phyloP scores from a whole-genome alignment of 1,284 basidiomycete species.

The Flammula alnicola region DNA sequence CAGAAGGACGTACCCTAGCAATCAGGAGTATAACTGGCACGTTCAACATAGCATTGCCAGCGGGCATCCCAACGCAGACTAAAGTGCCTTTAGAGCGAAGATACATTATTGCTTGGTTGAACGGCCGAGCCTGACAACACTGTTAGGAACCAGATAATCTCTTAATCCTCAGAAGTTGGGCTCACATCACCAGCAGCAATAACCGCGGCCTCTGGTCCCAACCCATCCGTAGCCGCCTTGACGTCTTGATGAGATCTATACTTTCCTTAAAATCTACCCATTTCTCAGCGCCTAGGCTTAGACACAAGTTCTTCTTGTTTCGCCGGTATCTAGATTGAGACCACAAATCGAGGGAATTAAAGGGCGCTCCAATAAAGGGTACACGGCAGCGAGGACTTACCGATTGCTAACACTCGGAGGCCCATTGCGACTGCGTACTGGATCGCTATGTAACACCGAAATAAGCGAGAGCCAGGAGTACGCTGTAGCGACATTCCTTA shows the following conservation, averaged over 20 bases:
- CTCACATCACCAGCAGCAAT: slow-evolving; percentile 53
- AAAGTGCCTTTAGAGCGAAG: slow-evolving; percentile 60
- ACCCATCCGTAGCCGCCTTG: slow-evolving; percentile 59
- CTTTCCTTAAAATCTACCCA: slow-evolving; percentile 74
- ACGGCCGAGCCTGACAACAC: slow-evolving; percentile 49
- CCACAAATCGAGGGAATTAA: not conserved
- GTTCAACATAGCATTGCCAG: slow-evolving; percentile 39
- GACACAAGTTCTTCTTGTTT: slow-evolving; percentile 65
- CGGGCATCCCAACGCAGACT: slow-evolving; percentile 67
- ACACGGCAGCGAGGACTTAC: slow-evolving; percentile 29
- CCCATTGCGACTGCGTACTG: slow-evolving; percentile 73
- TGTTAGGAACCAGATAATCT: not conserved
- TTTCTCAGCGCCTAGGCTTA: slow-evolving; percentile 66
- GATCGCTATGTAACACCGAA: slow-evolving; percentile 45
- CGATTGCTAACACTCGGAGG: slow-evolving; percentile 72
- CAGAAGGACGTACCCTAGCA: slow-evolving; percentile 44
- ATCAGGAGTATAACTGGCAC: slow-evolving; percentile 63
- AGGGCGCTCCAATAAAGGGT: not conserved
- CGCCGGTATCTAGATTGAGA: slow-evolving; percentile 57
- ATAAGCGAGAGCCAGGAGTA: slow-evolving; percentile 10
- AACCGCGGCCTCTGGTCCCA: slow-evolving; percentile 71
- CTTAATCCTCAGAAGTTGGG: not conserved
- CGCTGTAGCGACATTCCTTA: slow-evolving; percentile 23
- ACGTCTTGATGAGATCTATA: slow-evolving; percentile 55
- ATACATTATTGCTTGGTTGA: slow-evolving; percentile 69